phyloP scores from a whole-genome alignment of 805 yeast species.

The Kuraishia floccosa region DNA sequence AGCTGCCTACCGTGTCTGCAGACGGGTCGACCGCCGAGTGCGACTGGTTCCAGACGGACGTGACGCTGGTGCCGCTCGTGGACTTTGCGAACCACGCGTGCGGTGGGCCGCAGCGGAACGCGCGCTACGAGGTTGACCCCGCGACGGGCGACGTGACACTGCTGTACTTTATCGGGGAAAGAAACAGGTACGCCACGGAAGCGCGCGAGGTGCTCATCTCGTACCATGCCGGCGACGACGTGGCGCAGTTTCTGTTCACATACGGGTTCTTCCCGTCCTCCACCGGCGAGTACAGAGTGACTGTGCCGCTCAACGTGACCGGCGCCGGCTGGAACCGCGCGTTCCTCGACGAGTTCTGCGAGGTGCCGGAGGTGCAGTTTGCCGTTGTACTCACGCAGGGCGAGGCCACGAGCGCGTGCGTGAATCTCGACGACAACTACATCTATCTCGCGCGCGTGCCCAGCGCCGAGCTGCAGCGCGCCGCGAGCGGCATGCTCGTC shows the following conservation, averaged over 20 bases:
- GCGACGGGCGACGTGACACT: conserved; percentile 29
- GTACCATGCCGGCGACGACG: conserved; percentile 31
- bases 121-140: conserved; percentile 50
- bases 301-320: neutral
- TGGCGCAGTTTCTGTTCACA: conserved; percentile 22
- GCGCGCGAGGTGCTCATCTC: conserved; percentile 28
- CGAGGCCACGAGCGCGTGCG: no score
- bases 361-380: no score
- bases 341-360: no score
- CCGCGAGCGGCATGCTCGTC: no score
- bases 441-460: no score
- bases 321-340: no score
- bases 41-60: conserved; percentile 33
- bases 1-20: no score
- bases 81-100: conserved; percentile 59
- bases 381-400: no score
- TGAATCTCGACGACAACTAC: no score
- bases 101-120: conserved; percentile 23
- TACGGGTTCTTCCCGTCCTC: conserved; percentile 36
- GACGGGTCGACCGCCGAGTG: no score
- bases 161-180: conserved; percentile 11
- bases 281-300: neutral
- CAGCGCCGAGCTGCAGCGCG: no score
- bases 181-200: neutral
- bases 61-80: conserved; percentile 52